Evolutionary conservation across 805 yeast species (phyloP), one percentile per base, ranked within the genome.

Genomic region (Wickerhamomyces ciferrii): DNA sequence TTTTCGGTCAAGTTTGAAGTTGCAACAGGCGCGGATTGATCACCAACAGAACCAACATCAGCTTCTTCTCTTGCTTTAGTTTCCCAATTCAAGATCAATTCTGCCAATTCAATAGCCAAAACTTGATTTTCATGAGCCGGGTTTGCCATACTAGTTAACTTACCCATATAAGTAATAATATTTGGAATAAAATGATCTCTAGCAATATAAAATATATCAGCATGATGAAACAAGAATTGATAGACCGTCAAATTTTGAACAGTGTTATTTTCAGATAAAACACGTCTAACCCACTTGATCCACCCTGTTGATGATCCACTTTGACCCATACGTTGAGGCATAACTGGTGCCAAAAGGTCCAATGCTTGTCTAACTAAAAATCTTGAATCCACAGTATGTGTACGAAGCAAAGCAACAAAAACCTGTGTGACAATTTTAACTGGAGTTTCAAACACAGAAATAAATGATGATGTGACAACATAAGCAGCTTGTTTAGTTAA

Each of bases 271-370:
- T 95, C 98, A 2, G 91, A 83, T 14, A 94, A 72, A 2, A 92
- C 94, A 44, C 97, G 75, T 53, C 97, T 81, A 0, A 97, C 96
- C 91, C 96, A 90, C 54, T 87, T 91, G 43, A 94, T 77, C 98
- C 98, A 94, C 49, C 78, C 70, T 1, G 67, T 63, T 0, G 71
- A 66, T 0, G 70, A 63, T 0, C 81, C 87, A 8, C 68, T 69
- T 20, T 71, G 70, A 1, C 70, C 70, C 66, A 86, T 76, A 44
- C 95, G 72, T 46, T 75, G 74, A 2, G 87, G 81, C 73, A 92
- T 75, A 0, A 86, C 94, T 0, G 97, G 96, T 0, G 97, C 97
- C 18, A 94, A 69, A 5, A 87, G 69, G 57, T 91, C 96, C 34
- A 95, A 71, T 0, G 97, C 95, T 59, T 89, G 95, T 60, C 83